Evolutionary conservation across 768 basidiomycete genomes (phyloP).

Genomic region (Lenzites betulinus): DNA sequence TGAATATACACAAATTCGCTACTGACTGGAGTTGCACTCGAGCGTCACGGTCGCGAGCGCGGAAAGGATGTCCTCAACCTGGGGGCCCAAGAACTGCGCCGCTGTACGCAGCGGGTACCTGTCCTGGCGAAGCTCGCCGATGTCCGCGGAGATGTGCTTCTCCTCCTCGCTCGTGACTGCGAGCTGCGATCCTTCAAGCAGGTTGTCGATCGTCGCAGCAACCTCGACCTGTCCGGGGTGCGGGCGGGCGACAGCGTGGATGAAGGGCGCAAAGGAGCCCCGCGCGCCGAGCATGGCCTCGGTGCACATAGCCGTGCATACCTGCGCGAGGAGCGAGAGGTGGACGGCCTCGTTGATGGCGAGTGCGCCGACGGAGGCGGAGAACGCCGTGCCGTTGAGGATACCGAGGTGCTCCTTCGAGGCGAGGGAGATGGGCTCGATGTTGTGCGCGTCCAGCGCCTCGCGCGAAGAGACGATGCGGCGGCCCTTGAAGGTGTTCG

Average conservation of each 20-base stretch:
- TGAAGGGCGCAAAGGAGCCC: slow-evolving; percentile 76
- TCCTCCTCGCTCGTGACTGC: slow-evolving; percentile 70
- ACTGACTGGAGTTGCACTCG: slow-evolving; percentile 83
- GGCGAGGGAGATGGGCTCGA: slow-evolving; percentile 64
- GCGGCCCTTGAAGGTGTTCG: slow-evolving; percentile 48
- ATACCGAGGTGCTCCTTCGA: slow-evolving; percentile 83
- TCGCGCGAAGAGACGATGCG: slow-evolving; percentile 54
- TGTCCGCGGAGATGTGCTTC: slow-evolving; percentile 69
- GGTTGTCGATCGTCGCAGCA: slow-evolving; percentile 65
- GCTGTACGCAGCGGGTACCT: slow-evolving; percentile 74
- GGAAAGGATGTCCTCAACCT: slow-evolving; percentile 75
- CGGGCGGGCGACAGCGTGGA: slow-evolving; percentile 72
- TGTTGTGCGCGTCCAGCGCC: slow-evolving; percentile 60
- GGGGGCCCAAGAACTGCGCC: slow-evolving; percentile 85
- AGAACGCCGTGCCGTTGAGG: slow-evolving; percentile 85
- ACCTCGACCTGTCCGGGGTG: slow-evolving; percentile 86
- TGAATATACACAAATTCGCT: not conserved
- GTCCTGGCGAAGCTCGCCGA: slow-evolving; percentile 77
- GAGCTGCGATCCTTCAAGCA: slow-evolving; percentile 70
- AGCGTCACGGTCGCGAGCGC: slow-evolving; percentile 64
- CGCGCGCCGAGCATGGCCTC: slow-evolving; percentile 79
- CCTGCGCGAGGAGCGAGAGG: slow-evolving; percentile 64
- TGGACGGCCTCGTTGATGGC: slow-evolving; percentile 74
- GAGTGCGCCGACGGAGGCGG: slow-evolving; percentile 74
- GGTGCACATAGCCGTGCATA: slow-evolving; percentile 80